Conservation (phyloP, 2,329 filamentous ascomycete genomes). For the Fusarium denticulatum region DNA sequence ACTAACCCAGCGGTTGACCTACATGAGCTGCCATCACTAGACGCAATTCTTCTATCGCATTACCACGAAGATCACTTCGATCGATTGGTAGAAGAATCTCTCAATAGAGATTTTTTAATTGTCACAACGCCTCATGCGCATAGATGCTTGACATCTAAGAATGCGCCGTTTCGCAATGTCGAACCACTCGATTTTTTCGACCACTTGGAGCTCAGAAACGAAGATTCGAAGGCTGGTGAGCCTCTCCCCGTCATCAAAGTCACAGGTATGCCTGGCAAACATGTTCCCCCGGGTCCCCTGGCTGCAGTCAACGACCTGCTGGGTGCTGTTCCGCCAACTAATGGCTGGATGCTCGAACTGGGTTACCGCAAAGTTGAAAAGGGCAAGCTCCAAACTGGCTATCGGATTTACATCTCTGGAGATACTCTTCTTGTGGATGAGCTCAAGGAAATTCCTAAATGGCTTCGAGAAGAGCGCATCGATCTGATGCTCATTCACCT, state of each 20-base stretch:
- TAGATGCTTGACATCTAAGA: slow-evolving; percentile 56
- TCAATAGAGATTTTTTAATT: slow-evolving; percentile 65
- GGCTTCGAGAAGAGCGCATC: slow-evolving; percentile 63
- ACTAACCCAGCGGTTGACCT: slow-evolving; percentile 71
- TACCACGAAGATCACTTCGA: slow-evolving; percentile 67
- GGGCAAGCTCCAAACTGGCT: slow-evolving; percentile 56
- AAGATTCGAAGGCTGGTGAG: slow-evolving; percentile 36
- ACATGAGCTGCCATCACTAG: slow-evolving; percentile 66
- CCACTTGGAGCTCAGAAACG: slow-evolving; percentile 46
- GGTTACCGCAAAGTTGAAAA: slow-evolving; percentile 53
- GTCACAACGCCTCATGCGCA: slow-evolving; percentile 71
- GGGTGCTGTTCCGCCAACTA: slow-evolving; percentile 67
- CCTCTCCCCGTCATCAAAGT: slow-evolving; percentile 56
- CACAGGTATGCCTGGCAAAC: slow-evolving; percentile 72
- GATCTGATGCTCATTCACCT: slow-evolving; percentile 75
- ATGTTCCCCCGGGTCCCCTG: slow-evolving; percentile 58
- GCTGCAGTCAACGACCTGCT: slow-evolving; percentile 52
- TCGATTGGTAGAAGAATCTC: slow-evolving; percentile 49
- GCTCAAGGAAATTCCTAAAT: slow-evolving; percentile 67
- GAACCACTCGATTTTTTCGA: slow-evolving; percentile 67
- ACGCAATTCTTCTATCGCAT: slow-evolving; percentile 69
- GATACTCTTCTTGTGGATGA: slow-evolving; percentile 68
- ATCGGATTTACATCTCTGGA: slow-evolving; percentile 73
- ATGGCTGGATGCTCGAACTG: slow-evolving; percentile 74
- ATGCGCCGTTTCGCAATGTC: slow-evolving; percentile 64